Evolutionary conservation across 208 protist genomes (phyloP), one percentile per base, ranked within the genome.

Genomic region (Jaenimonas drosophilae): DNA sequence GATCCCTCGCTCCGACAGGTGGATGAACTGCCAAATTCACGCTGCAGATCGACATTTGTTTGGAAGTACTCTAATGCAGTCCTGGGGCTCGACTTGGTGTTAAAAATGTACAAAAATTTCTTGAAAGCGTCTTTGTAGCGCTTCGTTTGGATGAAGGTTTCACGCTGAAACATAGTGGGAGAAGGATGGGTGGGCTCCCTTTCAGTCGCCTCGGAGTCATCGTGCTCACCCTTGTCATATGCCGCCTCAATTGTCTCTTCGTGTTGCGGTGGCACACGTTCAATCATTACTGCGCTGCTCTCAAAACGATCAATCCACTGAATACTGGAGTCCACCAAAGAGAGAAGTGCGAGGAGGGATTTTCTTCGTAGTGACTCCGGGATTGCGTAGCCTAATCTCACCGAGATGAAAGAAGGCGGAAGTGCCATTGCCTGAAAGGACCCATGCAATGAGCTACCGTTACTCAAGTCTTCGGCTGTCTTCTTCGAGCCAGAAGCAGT

Each of bases 261-360:
- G n/a, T n/a, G n/a, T n/a, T n/a, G n/a, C n/a, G n/a, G n/a, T n/a
- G n/a, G n/a, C n/a, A n/a, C n/a, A n/a, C n/a, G 30, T 12, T 9
- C 39, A n/a, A 29, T 30, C 4, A 36, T 14, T 2, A 39, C 36
- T 23, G 14, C 31, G 36, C 74, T 65, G 31, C 39, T 72, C 34
- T 87, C 78, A 65, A 91, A 91, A 24, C 83, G 75, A 43, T 86
- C 77, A 16, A 91, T 85, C 78, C 83, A 91, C 60, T 88, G 83
- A 27, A 77, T 70, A 47, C 84, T 83, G 2, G 83, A 82, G 38
- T 84, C 76, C 37, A 73, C 54, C 4, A 91, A 68, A 27, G 81
- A 61, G 49, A 91, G 54, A 14, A 91, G 60, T 9, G 75, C 81
- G 12, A 46, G 41, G 32, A 90, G 49, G 7, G 82, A 73, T 45